A percentile compares a stretch with the other conserved stretches of the same genome.
Evolutionary conservation across 306 rosid genomes (phyloP).

Genomic region (Quercus variabilis): DNA sequence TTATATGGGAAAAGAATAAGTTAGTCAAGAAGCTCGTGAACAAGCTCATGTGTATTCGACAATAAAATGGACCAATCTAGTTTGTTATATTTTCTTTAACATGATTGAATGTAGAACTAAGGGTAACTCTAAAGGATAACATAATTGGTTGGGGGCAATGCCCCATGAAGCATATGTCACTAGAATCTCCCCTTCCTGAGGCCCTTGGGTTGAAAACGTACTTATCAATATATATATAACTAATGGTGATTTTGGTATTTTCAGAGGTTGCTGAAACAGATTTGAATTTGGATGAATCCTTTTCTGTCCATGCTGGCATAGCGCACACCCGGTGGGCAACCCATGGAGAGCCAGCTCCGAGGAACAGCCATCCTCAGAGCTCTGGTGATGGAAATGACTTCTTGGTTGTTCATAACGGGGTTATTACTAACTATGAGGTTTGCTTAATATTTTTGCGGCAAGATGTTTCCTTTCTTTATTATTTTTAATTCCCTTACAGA

Average conservation of each 20-base stretch:
- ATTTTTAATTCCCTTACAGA: not conserved
- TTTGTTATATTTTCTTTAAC: not conserved
- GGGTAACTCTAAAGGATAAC: too few relatives aligned
- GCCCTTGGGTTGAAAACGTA: too few relatives aligned
- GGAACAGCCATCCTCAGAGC: slow-evolving; percentile 93
- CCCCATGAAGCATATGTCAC: too few relatives aligned
- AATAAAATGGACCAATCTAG: not conserved
- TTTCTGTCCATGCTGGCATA: slow-evolving; percentile 72
- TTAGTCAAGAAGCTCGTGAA: too few relatives aligned
- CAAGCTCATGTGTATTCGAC: not conserved
- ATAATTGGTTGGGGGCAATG: too few relatives aligned
- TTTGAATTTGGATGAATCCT: slow-evolving; percentile 67
- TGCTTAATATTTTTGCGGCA: slow-evolving; percentile 2
- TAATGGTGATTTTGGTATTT: slow-evolving; percentile 10
- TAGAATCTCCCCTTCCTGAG: too few relatives aligned
- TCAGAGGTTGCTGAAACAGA: slow-evolving; percentile 65
- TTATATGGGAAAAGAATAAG: too few relatives aligned
- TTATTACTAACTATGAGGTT: slow-evolving; percentile 90
- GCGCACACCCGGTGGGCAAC: slow-evolving; percentile 99
- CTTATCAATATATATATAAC: not conserved
- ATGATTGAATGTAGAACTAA: not conserved
- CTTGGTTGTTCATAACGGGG: slow-evolving; percentile 91
- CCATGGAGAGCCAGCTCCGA: slow-evolving; percentile 90
- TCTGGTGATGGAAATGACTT: slow-evolving; percentile 79
- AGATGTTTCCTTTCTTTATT: not conserved